Evolutionary conservation across 805 yeast species (phyloP).

Genomic region (Kluyveromyces wickerhamii): DNA sequence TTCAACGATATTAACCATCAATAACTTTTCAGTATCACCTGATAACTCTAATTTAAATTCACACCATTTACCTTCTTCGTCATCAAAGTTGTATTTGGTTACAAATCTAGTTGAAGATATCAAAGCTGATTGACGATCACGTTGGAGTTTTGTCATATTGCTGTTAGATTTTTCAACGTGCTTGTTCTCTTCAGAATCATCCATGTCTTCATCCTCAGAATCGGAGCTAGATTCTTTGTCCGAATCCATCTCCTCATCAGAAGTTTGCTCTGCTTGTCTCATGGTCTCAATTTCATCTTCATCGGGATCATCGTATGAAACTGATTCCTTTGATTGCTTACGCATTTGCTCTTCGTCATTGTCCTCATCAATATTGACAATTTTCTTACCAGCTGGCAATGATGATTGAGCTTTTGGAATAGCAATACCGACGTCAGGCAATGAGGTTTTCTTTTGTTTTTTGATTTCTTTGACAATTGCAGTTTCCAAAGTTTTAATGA

Average conservation of each 20-base stretch:
- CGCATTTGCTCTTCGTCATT: slow-evolving; percentile 53
- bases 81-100: slow-evolving; percentile 83
- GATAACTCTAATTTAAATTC: slow-evolving; percentile 77
- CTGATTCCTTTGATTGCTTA: slow-evolving; percentile 70
- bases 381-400: slow-evolving; percentile 30
- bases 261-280: slow-evolving; percentile 73
- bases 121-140: slow-evolving; percentile 80
- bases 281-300: slow-evolving; percentile 89
- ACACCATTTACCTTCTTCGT: slow-evolving; percentile 84
- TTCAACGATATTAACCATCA: slow-evolving; percentile 96
- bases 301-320: slow-evolving; percentile 90
- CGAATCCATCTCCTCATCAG: slow-evolving; percentile 49
- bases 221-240: slow-evolving; percentile 34
- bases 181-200: slow-evolving; percentile 22
- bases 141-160: slow-evolving; percentile 51
- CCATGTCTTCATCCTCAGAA: slow-evolving; percentile 35
- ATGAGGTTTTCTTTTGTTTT: slow-evolving; percentile 57
- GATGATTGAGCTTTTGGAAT: slow-evolving; percentile 49
- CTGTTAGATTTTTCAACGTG: slow-evolving; percentile 20
- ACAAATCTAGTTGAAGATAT: slow-evolving; percentile 65
- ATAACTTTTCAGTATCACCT: slow-evolving; percentile 80
- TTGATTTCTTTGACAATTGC: slow-evolving; percentile 74
- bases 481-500: slow-evolving; percentile 62
- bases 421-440: slow-evolving; percentile 65
- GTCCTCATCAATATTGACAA: slow-evolving; percentile 33